Conservation (phyloP, 1,284 basidiomycete species). For the Leccinum glutinopallens region DNA sequence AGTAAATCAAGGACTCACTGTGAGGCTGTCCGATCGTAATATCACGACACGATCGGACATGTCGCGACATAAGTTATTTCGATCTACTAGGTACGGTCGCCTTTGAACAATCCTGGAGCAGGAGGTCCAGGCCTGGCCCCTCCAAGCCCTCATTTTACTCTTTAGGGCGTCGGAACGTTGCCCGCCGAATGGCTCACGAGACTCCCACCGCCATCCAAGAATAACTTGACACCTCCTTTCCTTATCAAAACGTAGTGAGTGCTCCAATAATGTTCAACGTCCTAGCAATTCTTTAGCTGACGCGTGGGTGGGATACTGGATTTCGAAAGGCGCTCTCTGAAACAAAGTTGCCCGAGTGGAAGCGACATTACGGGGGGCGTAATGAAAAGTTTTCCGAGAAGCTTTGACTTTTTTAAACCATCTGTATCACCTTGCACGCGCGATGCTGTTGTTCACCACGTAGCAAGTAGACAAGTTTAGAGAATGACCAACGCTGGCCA, state of each 20-base stretch:
- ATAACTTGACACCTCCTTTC: constrained; percentile 22
- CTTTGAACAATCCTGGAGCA: not conserved
- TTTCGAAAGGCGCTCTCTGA: constrained; percentile 13
- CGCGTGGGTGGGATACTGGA: constrained; percentile 26
- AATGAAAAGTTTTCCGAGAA: not conserved
- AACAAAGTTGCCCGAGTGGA: not conserved
- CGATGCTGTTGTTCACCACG: not conserved
- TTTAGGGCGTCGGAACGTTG: not conserved
- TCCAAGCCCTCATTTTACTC: not conserved
- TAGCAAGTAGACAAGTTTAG: not conserved
- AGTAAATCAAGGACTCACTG: not conserved
- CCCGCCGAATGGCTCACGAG: not conserved
- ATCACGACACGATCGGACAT: not conserved
- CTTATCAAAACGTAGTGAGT: constrained; percentile 23
- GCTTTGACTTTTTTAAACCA: not conserved
- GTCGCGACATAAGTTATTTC: not conserved
- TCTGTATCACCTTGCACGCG: not conserved
- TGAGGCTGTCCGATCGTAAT: not conserved
- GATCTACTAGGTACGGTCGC: not conserved
- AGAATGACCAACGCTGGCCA: not conserved
- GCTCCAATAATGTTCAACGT: constrained; percentile 15
- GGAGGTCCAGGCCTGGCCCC: not conserved
- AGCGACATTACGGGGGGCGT: not conserved
- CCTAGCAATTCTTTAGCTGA: constrained; percentile 1
- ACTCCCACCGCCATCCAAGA: constrained; percentile 19